A percentile compares a stretch with the other conserved stretches of the same genome.
phyloP scores from a whole-genome alignment of 1,139 yeast genomes.

The Chernovozyma sophiae-reginae region DNA sequence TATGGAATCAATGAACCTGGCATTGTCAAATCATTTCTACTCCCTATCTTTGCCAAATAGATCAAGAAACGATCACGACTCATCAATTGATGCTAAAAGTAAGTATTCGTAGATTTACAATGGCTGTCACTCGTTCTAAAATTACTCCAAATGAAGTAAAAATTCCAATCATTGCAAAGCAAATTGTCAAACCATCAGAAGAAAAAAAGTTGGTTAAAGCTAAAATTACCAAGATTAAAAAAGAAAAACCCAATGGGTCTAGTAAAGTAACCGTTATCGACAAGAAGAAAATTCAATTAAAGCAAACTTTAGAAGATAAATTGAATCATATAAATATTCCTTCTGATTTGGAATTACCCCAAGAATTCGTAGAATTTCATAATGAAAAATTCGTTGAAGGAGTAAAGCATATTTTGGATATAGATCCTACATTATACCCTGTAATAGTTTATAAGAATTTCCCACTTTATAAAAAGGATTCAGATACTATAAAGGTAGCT shows the following conservation, averaged over 20 bases:
- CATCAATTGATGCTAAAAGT: neutral
- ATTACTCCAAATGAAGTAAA: neutral
- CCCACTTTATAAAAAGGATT: conserved; percentile 16
- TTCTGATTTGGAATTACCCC: conserved; percentile 31
- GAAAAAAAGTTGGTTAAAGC: neutral
- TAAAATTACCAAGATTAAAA: neutral
- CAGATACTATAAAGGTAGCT: conserved; percentile 14
- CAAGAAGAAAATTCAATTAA: neutral
- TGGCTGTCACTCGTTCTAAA: conserved; percentile 1
- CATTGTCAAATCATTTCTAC: too few relatives aligned
- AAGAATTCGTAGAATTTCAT: conserved; percentile 38
- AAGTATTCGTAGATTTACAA: neutral
- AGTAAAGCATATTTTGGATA: conserved; percentile 30
- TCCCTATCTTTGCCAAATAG: too few relatives aligned
- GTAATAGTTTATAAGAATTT: conserved; percentile 29
- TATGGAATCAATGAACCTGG: too few relatives aligned
- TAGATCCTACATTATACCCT: conserved; percentile 43
- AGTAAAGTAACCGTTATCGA: neutral
- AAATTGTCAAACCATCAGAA: neutral
- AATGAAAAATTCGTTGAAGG: conserved; percentile 42
- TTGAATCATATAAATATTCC: conserved; percentile 25
- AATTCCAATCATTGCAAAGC: neutral
- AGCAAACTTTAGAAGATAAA: conserved; percentile 22
- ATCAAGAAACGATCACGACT: neutral
- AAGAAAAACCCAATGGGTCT: neutral